Base-by-base conservation (phyloP, 768 basidiomycete species). In the Tulasnella sp. region DNA sequence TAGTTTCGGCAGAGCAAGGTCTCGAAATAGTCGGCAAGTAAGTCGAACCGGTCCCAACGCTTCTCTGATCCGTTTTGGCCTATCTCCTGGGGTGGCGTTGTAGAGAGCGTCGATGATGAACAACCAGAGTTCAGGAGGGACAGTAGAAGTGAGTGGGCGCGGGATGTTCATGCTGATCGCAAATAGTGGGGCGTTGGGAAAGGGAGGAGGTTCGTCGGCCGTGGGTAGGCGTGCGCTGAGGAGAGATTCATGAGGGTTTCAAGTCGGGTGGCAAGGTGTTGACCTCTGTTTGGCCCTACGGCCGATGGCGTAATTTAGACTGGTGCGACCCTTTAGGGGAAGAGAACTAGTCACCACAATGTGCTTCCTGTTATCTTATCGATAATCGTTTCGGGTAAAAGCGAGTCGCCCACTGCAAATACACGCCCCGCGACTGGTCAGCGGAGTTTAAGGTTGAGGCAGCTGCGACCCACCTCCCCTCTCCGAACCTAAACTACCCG, bases 391-490 rank as follows among this genome's bases (percentile, higher is more conserved):
- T 69, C 64, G 64, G 64, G 64, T 34, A 37, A 69, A 69, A 69
- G 64, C 64, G 64, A 69, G 64, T 69, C 64, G 64, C 64, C 64
- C 64, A 69, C 34, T 14, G 16, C 64, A 69, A n/a, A 69, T 69
- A 28, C 34, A 8, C 31, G 12, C 28, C 64, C 31, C 37, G 64
- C 14, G 64, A 69, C 64, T 69, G 64, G 64, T 37, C 34, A 69
- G 64, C 64, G 64, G 64, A 69, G 64, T 69, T 69, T 69, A 69
- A 69, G 64, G 64, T 69, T 69, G 34, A 31, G 64, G 64, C 20
- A 69, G 64, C 64, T 69, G 31, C 20, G 54, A 31, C 64, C 64
- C 64, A 69, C 34, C 31, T 37, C 64, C 2, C 64, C 64, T 22
- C 64, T 4, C 18, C 64, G 64, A 69, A 69, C 64, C 64, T 69